Conservation (phyloP, 257 asterid genomes). For the Cruciata laevipes region DNA sequence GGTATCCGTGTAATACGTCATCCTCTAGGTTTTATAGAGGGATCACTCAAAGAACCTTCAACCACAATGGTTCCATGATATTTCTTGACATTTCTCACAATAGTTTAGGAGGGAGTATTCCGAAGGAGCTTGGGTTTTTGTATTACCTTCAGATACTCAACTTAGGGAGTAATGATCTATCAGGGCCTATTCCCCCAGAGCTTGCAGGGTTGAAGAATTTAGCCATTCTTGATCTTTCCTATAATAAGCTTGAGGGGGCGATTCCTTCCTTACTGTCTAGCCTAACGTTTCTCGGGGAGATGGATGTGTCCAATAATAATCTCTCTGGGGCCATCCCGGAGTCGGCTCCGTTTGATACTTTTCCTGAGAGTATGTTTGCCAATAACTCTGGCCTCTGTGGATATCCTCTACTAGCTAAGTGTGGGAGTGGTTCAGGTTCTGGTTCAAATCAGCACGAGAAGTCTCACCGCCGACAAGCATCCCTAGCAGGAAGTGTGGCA, state of each 20-base stretch:
- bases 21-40: constrained; percentile 68
- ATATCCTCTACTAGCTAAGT: constrained; percentile 60
- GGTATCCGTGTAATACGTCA: constrained; percentile 75
- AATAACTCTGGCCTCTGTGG: constrained; percentile 91
- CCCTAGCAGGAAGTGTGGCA: constrained; percentile 82
- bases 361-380: constrained; percentile 51
- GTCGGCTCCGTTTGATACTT: constrained; percentile 73
- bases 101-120: constrained; percentile 64
- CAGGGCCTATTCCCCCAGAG: constrained; percentile 73
- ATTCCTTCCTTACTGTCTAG: constrained; percentile 64
- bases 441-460: constrained; percentile 33
- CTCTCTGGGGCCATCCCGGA: constrained; percentile 75
- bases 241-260: constrained; percentile 56
- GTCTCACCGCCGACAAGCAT: constrained; percentile 55
- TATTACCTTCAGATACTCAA: constrained; percentile 61
- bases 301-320: constrained; percentile 70
- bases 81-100: constrained; percentile 84
- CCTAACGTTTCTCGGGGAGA: constrained; percentile 62
- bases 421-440: constrained; percentile 29
- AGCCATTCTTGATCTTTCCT: constrained; percentile 80
- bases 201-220: constrained; percentile 62
- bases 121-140: constrained; percentile 77
- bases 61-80: constrained; percentile 87
- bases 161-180: constrained; percentile 74
- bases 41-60: constrained; percentile 63